Evolutionary conservation across 768 basidiomycete genomes (phyloP).

Genomic region (Mycena filopes): DNA sequence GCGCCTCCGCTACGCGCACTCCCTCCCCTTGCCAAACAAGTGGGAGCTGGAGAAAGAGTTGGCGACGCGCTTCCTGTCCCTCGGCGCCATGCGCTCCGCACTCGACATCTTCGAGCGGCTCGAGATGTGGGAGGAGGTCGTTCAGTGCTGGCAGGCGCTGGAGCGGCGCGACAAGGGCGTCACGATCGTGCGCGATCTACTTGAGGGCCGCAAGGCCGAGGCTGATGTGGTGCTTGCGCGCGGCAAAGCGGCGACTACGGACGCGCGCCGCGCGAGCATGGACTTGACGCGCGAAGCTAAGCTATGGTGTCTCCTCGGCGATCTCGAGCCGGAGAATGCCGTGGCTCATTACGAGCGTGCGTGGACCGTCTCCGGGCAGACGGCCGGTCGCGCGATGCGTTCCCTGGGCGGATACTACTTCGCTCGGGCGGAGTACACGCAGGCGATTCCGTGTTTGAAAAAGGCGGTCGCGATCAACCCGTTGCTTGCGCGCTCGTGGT

Average conservation of each 20-base stretch:
- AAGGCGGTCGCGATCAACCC: conserved; percentile 91
- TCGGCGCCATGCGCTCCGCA: conserved; percentile 91
- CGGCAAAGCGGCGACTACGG: conserved; percentile 60
- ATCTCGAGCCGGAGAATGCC: conserved; percentile 81
- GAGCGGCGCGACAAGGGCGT: conserved; percentile 85
- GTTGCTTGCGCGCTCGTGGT: conserved; percentile 89
- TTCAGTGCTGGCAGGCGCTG: conserved; percentile 85
- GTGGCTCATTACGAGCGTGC: conserved; percentile 82
- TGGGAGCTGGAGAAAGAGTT: conserved; percentile 97
- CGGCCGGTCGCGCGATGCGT: conserved; percentile 91
- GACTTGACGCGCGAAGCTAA: conserved; percentile 86
- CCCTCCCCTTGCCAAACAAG: conserved; percentile 83
- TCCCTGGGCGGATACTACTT: conserved; percentile 90
- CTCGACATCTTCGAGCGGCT: conserved; percentile 93
- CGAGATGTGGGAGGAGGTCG: conserved; percentile 99
- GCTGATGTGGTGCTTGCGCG: conserved; percentile 74
- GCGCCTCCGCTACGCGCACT: conserved; percentile 83
- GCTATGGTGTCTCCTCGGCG: conserved; percentile 94
- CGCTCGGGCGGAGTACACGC: conserved; percentile 67
- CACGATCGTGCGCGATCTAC: conserved; percentile 82
- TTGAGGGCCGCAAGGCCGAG: conserved; percentile 88
- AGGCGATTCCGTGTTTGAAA: conserved; percentile 74
- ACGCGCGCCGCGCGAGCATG: conserved; percentile 52
- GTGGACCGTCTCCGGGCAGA: conserved; percentile 83
- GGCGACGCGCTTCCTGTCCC: conserved; percentile 80